Evolutionary conservation across 805 yeast genomes (phyloP).

Genomic region (Metschnikowia anglica): DNA sequence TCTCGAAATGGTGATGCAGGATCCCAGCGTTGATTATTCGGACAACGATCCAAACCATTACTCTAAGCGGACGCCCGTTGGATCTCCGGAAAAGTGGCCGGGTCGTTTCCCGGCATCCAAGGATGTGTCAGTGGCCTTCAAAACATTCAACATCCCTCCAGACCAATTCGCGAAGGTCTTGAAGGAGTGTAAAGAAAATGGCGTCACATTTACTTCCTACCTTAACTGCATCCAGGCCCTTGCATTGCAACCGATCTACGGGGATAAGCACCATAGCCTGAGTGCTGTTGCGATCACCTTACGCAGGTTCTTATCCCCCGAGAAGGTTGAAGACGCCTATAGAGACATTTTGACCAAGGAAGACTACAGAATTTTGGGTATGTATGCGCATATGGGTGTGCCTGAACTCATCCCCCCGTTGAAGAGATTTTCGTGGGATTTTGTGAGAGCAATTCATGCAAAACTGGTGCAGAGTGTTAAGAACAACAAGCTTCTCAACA

Average conservation of each 20-base stretch:
- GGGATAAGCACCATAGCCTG: slow-evolving; percentile 25
- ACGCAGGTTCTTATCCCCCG: slow-evolving; percentile 24
- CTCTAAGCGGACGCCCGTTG: slow-evolving; percentile 23
- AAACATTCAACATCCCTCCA: slow-evolving; percentile 29
- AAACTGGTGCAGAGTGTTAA: slow-evolving; percentile 20
- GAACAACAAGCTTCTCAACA: slow-evolving; percentile 28
- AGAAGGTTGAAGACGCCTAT: slow-evolving; percentile 18
- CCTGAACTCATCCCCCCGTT: slow-evolving; percentile 33
- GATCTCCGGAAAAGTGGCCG: slow-evolving; percentile 29
- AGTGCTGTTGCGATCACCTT: slow-evolving; percentile 35
- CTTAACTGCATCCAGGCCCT: slow-evolving; percentile 27
- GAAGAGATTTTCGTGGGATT: slow-evolving; percentile 34
- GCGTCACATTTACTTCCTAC: slow-evolving; percentile 36
- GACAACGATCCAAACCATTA: slow-evolving; percentile 27
- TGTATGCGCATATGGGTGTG: slow-evolving; percentile 35
- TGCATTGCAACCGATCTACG: slow-evolving; percentile 31
- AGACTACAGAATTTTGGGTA: slow-evolving; percentile 31
- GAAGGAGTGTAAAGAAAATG: slow-evolving; percentile 27
- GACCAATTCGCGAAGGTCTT: slow-evolving; percentile 25
- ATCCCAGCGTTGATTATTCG: slow-evolving; percentile 27
- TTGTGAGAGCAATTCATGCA: slow-evolving; percentile 23
- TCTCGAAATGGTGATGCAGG: slow-evolving; percentile 31
- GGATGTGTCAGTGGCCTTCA: slow-evolving; percentile 24
- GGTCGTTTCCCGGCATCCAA: slow-evolving; percentile 27
- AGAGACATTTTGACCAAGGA: slow-evolving; percentile 18